These are phyloP conservation scores for Yarrowia hollandica DNA, from an alignment of 805 yeast species.

Conservation along the genomic window DNA sequence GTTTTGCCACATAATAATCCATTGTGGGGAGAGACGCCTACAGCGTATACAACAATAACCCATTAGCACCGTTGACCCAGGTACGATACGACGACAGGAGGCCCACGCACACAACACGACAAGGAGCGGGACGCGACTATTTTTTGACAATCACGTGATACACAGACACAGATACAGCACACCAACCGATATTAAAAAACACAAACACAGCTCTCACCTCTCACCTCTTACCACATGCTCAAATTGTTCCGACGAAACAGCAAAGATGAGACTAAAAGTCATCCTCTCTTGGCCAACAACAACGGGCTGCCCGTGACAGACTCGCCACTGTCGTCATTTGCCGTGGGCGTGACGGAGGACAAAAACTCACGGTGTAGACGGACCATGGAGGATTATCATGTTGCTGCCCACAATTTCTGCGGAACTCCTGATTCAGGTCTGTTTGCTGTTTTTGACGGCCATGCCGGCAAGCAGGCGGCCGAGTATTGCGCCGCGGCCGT, in stretches of 20 bases:
- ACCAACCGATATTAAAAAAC: too few species aligned
- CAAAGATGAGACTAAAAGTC: background rate
- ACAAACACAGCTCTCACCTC: too few species aligned
- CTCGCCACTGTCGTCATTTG: constrained; percentile 19
- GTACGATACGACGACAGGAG: too few species aligned
- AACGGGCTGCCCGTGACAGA: constrained; percentile 3
- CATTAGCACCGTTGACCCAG: too few species aligned
- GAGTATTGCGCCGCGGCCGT: constrained; percentile 90
- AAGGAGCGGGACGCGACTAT: too few species aligned
- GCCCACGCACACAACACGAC: background rate
- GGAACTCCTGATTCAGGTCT: constrained; percentile 83
- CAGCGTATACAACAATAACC: too few species aligned
- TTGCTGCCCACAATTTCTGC: constrained; percentile 89
- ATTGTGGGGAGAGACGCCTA: constrained; percentile 1
- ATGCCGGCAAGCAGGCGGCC: constrained; percentile 91
- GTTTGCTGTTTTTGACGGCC: constrained; percentile 95
- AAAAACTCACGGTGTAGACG: constrained; percentile 76
- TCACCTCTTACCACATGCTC: too few species aligned
- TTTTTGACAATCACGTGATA: background rate
- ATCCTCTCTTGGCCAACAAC: constrained; percentile 17
- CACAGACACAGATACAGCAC: background rate
- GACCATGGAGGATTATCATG: constrained; percentile 96
- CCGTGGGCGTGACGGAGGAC: constrained; percentile 90
- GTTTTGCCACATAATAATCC: constrained; percentile 2
- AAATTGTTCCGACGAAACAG: constrained; percentile 13